Evolutionary conservation across 176 grass and related monocot genomes (phyloP).

Genomic region (Rhynchospora tenuis): DNA sequence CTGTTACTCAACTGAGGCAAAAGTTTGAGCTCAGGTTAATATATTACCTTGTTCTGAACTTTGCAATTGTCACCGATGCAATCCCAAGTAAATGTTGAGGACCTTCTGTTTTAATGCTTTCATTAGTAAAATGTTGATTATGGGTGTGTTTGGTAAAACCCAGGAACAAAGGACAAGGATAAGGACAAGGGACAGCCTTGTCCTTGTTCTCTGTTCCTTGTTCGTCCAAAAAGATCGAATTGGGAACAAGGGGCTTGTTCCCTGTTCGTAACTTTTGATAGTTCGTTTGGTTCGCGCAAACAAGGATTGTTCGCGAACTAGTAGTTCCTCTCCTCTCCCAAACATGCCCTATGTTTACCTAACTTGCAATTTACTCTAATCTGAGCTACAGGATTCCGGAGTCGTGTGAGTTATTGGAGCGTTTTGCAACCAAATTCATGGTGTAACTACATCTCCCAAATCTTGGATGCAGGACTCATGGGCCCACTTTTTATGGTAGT

Average conservation of each 20-base stretch:
- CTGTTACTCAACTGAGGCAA: background rate
- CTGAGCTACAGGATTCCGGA: constrained; percentile 63
- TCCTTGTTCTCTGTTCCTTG: too few relatives aligned
- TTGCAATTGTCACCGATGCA: background rate
- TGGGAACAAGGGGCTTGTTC: too few relatives aligned
- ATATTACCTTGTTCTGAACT: background rate
- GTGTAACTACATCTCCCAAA: constrained; percentile 69
- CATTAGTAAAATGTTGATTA: too few relatives aligned
- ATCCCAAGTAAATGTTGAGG: background rate
- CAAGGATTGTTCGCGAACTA: too few relatives aligned
- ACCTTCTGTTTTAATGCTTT: too few relatives aligned
- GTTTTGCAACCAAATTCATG: constrained; percentile 51
- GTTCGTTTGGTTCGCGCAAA: too few relatives aligned
- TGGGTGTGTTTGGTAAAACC: too few relatives aligned
- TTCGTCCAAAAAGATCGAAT: too few relatives aligned
- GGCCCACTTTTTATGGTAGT: constrained; percentile 80
- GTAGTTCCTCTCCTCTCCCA: too few relatives aligned
- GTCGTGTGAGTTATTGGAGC: constrained; percentile 71
- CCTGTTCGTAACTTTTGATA: too few relatives aligned
- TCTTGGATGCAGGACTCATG: constrained; percentile 62
- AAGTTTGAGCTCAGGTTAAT: background rate
- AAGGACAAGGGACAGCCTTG: too few relatives aligned
- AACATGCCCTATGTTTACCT: background rate
- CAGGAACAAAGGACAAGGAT: too few relatives aligned
- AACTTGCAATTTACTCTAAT: constrained; percentile 11